Evolutionary conservation across 2,329 filamentous ascomycete species (phyloP), one percentile per base, ranked within the genome.

Genomic region (Pseudogymnoascus sp.): DNA sequence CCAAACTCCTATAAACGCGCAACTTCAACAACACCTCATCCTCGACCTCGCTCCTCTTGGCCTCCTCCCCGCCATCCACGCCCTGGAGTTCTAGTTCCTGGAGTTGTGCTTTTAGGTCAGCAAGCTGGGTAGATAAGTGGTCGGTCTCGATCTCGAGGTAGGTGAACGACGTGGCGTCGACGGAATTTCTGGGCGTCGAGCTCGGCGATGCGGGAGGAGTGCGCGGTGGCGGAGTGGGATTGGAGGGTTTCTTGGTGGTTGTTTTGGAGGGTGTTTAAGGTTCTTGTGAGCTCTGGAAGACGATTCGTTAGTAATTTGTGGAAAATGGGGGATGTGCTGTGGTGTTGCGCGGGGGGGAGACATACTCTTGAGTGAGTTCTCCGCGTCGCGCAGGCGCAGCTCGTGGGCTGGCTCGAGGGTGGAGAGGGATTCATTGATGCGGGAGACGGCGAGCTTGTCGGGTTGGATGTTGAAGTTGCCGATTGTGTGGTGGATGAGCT

Each of bases 61-160:
- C 71, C 67, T 52, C 73, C 65, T 67, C 76, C 2, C 78, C 83
- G 1, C 91, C 93, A 73, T 97, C 93, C 1, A 95, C 82, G 1
- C 93, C 93, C 75, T 96, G 91, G 62, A 89, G 80, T 73, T 97
- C 93, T 49, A 97, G 77, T 74, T 96, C 91, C 58, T 89, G 87
- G 70, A 97, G 77, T 8, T 88, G 83, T 45, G 87, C 87, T 65
- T 86, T 85, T 63, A 97, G 78, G 70, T 93, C 85, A 12, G 87
- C 89, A 5, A 91, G 78, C 75, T 96, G 90, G 5, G 86, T 84
- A 63, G 90, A 87, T 52, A 97, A 79, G n/a, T 93, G 83, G 79
- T 97, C 93, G n/a, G 90, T 89, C 77, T 99, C 95, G 72, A 93
- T 92, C 78, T 97, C 93, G 5, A 95, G 80, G 73, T 97, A 93